Conservation (phyloP, 2,329 filamentous ascomycete genomes). For the Aspergillus luchuensis region DNA sequence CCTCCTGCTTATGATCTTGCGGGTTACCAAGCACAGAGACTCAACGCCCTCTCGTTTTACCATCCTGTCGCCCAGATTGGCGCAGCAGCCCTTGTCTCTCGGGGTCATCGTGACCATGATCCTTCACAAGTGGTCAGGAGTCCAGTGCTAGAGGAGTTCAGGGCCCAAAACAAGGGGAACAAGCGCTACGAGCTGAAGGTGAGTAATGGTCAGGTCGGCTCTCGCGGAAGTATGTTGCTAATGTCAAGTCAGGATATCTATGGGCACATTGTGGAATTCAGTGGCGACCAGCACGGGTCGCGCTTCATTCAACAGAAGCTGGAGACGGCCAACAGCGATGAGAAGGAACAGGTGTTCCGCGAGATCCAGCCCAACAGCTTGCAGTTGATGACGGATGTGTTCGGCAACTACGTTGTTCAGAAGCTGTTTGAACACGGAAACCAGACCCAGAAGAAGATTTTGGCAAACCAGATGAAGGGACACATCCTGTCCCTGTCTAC, state of each 20-base stretch:
- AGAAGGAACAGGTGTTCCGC: conserved; percentile 85
- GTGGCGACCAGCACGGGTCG: conserved; percentile 92
- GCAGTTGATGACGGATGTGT: conserved; percentile 92
- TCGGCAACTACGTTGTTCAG: conserved; percentile 97
- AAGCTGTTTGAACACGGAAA: conserved; percentile 97
- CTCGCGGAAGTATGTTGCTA: conserved; percentile 6
- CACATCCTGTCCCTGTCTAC: conserved; percentile 77
- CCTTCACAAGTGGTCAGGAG: conserved; percentile 66
- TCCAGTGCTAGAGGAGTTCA: conserved; percentile 76
- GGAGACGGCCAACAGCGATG: conserved; percentile 89
- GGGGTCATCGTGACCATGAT: conserved; percentile 59
- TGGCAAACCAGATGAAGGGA: conserved; percentile 85
- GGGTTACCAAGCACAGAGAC: conserved; percentile 32
- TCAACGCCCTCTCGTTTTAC: conserved; percentile 39
- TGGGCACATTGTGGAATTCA: conserved; percentile 86
- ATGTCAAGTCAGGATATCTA: conserved; percentile 68
- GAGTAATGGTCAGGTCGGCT: conserved; percentile 13
- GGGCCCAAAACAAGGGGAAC: conserved; percentile 69
- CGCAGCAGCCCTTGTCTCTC: conserved; percentile 41
- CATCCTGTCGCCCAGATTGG: conserved; percentile 39
- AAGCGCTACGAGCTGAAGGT: conserved; percentile 79
- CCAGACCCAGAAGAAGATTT: conserved; percentile 83
- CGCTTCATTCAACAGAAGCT: conserved; percentile 94
- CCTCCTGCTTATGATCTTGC: conserved; percentile 37
- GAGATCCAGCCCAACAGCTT: conserved; percentile 84